Percentiles rank a stretch among this genome's conserved stretches.
phyloP scores from a whole-genome alignment of 805 yeast genomes.

The Candida methanosorbosa region DNA sequence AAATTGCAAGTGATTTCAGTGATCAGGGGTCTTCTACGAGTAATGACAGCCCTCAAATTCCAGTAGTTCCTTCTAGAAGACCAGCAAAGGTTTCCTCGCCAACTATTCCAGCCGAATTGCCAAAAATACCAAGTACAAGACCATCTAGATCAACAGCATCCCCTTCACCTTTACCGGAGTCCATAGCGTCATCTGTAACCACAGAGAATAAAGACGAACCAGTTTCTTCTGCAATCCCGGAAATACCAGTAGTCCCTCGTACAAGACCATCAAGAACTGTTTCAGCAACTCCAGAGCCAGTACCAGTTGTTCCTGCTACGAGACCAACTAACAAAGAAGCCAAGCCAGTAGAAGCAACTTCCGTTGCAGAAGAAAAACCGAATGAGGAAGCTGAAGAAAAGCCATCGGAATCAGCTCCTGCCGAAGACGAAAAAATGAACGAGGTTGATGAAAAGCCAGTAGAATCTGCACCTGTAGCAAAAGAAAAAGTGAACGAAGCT shows the following conservation, averaged over 20 bases:
- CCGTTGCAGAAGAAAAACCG: neutral
- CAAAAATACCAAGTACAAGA: neutral
- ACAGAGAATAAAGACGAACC: no score
- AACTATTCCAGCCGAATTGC: neutral
- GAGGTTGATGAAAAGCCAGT: no score
- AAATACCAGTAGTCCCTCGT: neutral
- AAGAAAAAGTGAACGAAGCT: no score
- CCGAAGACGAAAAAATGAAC: no score
- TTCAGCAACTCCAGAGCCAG: neutral
- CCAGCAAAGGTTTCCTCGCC: slow-evolving; percentile 8
- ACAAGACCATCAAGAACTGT: neutral
- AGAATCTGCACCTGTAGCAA: neutral
- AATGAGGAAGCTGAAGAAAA: neutral
- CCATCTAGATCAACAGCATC: neutral
- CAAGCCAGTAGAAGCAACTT: neutral
- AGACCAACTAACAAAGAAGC: slow-evolving; percentile 5
- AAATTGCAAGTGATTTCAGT: no score
- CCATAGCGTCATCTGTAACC: no score
- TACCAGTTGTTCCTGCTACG: slow-evolving; percentile 10
- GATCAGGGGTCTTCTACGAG: no score
- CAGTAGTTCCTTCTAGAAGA: slow-evolving; percentile 9
- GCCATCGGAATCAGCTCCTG: no score
- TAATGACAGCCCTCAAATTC: no score
- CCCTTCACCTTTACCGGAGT: no score
- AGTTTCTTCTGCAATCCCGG: no score